Evolutionary conservation across 129 eudicot species (phyloP).

Genomic region (Centella asiatica): DNA sequence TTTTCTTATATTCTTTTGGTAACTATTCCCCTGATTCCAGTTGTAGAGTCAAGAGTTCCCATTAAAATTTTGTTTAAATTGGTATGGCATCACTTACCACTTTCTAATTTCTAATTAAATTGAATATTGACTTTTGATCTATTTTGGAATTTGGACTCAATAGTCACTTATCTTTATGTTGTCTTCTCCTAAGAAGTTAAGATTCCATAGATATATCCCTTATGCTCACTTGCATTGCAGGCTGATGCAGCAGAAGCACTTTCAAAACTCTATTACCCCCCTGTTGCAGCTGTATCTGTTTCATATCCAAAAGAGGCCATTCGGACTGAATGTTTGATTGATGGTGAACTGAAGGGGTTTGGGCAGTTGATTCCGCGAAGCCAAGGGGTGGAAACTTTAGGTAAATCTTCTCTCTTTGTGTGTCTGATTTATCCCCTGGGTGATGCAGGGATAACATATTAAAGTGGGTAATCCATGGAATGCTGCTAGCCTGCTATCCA

Average conservation of each 20-base stretch:
- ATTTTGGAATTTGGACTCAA: too few species aligned
- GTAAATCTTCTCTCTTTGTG: constrained; percentile 21
- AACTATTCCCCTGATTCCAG: too few species aligned
- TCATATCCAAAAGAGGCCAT: constrained; percentile 88
- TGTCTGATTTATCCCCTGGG: neutral
- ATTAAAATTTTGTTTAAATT: neutral
- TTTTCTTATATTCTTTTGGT: too few species aligned
- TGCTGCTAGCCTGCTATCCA: too few species aligned
- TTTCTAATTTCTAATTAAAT: neutral
- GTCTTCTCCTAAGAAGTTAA: neutral
- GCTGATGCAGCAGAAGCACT: constrained; percentile 74
- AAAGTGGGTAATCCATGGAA: neutral
- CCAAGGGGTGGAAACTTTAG: constrained; percentile 95
- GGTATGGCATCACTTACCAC: too few species aligned
- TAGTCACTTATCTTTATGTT: neutral
- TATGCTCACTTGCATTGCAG: constrained; percentile 37
- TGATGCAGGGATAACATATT: neutral
- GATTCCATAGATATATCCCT: constrained; percentile 4
- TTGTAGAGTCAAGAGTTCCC: neutral
- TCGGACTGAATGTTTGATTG: constrained; percentile 67
- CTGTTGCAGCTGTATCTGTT: constrained; percentile 94
- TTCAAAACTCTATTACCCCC: constrained; percentile 79
- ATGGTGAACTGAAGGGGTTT: constrained; percentile 88
- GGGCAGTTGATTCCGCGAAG: constrained; percentile 95
- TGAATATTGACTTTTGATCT: neutral